Evolutionary conservation across 176 grass and related monocot species (phyloP).

Genomic region (Cenchrus americanus): DNA sequence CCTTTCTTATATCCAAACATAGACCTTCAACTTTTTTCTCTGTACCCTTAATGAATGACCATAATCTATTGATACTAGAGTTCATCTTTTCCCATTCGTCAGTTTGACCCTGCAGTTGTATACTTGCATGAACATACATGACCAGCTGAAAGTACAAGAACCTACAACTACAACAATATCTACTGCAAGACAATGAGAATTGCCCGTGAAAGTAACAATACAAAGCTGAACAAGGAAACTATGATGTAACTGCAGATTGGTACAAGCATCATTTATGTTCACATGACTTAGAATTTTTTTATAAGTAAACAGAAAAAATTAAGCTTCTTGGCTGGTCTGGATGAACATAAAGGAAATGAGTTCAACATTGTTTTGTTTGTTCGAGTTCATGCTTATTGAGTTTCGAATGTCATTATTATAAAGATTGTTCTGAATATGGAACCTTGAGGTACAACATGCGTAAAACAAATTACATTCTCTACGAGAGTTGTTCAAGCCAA

Average conservation of each 20-base stretch:
- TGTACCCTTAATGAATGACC: constrained; percentile 44
- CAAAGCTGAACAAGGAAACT: not conserved
- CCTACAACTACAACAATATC: constrained; percentile 2
- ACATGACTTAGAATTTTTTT: not conserved
- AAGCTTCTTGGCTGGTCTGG: not conserved
- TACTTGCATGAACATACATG: constrained; percentile 4
- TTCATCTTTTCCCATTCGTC: constrained; percentile 40
- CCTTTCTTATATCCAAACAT: constrained; percentile 45
- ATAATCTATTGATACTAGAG: constrained; percentile 22
- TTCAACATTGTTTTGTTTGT: not conserved
- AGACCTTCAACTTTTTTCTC: constrained; percentile 44
- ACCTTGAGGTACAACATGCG: not conserved
- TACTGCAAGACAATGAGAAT: not conserved
- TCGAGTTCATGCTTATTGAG: not conserved
- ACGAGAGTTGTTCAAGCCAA: not conserved
- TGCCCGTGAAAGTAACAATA: not conserved
- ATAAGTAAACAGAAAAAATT: not conserved
- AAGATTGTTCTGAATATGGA: not conserved
- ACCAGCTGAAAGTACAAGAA: constrained; percentile 32
- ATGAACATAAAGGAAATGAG: constrained; percentile 11
- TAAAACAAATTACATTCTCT: not conserved
- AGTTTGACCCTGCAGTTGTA: constrained; percentile 37
- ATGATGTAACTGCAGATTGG: not conserved
- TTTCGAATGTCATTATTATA: not conserved
- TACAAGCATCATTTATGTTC: not conserved